Evolutionary conservation across 768 basidiomycete genomes (phyloP), one percentile per base, ranked within the genome.

Genomic region (Clavaria fumosa): DNA sequence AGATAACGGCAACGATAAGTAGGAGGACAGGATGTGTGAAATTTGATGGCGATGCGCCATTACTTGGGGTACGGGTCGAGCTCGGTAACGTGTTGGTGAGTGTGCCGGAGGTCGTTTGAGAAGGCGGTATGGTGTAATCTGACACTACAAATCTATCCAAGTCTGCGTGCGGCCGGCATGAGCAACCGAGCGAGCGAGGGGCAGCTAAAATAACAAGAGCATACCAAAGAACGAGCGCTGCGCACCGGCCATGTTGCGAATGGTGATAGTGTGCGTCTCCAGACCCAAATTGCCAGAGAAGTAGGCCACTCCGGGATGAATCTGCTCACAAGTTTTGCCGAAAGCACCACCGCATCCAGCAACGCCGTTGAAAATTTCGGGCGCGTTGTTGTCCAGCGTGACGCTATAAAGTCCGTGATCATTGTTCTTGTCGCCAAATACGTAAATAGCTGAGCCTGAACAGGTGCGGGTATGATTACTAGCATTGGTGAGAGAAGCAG

Each of bases 361-460:
- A 26, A 60, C 52, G 4, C 64, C 64, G 43, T 55, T 52, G 42
- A 54, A 60, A 7, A 53, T 43, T 35, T 59, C 47, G 9, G 57
- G 45, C n/a, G 57, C 45, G 3, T 45, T 47, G 33, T 50, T 49
- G 45, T 69, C 66, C 4, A 69, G 50, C 5, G 45, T 47, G 17
- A 66, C 60, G 15, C 50, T 56, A 47, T 64, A 70, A 5, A 59
- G 45, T 1, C 68, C 57, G 40, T 70, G 66, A 45, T 69, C 62
- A 38, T 65, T 65, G 46, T 63, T 66, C 46, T 66, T 67, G 51
- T 68, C 67, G 2, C 68, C 66, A 26, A 64, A 58, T 10, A 67
- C 54, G 38, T 63, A 65, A 19, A 67, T 48, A 1, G 63, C 60
- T 15, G 64, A 64, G 27, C 62, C 65, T 42, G 3, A 17, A 20